Conservation (phyloP, 345 rosid species). For the Noccaea caerulescens region DNA sequence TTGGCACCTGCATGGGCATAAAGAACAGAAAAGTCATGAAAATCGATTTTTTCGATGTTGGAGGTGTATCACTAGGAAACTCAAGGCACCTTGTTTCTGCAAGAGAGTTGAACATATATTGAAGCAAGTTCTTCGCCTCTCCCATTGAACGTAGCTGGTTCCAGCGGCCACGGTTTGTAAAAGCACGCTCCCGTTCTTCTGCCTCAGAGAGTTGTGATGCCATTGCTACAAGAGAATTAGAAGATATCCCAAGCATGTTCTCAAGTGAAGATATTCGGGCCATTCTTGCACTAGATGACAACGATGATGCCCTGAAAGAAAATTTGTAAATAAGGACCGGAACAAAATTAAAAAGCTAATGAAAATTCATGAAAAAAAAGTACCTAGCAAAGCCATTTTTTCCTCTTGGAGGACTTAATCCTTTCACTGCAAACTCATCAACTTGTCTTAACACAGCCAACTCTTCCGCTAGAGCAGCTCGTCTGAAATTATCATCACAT, state of each 20-base stretch:
- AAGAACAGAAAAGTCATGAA: slow-evolving; percentile 15
- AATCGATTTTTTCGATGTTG: slow-evolving; percentile 1
- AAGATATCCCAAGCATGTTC: slow-evolving; percentile 88
- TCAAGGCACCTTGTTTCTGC: slow-evolving; percentile 73
- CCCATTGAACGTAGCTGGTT: slow-evolving; percentile 98
- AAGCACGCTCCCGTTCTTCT: slow-evolving; percentile 91
- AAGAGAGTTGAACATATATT: slow-evolving; percentile 87
- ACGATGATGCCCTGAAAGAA: slow-evolving; percentile 80
- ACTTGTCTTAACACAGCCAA: slow-evolving; percentile 86
- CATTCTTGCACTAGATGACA: slow-evolving; percentile 93
- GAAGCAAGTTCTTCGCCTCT: slow-evolving; percentile 96
- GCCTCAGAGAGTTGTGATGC: slow-evolving; percentile 99
- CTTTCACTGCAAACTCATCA: slow-evolving; percentile 86
- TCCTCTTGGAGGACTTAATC: slow-evolving; percentile 89
- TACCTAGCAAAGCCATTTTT: slow-evolving; percentile 94
- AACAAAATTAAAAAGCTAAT: not conserved
- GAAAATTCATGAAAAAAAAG: slow-evolving; percentile 1
- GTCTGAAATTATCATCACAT: slow-evolving; percentile 51
- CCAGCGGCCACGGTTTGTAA: slow-evolving; percentile 95
- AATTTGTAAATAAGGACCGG: slow-evolving; percentile 15
- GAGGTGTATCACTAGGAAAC: slow-evolving; percentile 1
- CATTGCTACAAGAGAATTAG: slow-evolving; percentile 95
- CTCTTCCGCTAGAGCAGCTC: slow-evolving; percentile 96
- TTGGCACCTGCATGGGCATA: slow-evolving; percentile 65
- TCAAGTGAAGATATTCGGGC: slow-evolving; percentile 91